Conservation (phyloP, 345 rosid species). For the Moricandia arvensis region DNA sequence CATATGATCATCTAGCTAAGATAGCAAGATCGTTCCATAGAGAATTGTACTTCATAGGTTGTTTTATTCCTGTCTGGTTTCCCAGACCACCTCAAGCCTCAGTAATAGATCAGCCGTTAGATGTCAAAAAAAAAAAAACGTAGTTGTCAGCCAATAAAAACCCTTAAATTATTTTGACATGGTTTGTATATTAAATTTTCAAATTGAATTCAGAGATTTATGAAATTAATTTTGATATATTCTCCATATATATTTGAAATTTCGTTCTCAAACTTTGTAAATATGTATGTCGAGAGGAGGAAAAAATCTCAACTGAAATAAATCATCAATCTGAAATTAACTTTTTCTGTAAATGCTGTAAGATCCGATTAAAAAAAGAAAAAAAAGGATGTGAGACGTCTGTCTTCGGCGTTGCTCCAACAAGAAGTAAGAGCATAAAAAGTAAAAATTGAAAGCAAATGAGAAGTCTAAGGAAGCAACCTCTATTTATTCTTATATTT, state of each 20-base stretch:
- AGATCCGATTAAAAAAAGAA: neutral
- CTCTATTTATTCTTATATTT: slow-evolving; percentile 5
- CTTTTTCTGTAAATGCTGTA: neutral
- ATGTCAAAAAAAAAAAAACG: no score
- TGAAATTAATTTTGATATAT: neutral
- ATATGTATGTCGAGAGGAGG: neutral
- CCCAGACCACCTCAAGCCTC: no score
- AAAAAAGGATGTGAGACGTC: neutral
- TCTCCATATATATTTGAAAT: neutral
- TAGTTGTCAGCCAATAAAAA: no score
- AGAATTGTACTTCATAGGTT: no score
- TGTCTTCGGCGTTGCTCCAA: slow-evolving; percentile 29
- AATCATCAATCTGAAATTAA: neutral
- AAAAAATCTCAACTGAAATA: neutral
- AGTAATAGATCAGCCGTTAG: no score
- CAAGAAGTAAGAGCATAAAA: slow-evolving; percentile 26
- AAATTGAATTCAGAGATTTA: no score
- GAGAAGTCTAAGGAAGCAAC: slow-evolving; percentile 21
- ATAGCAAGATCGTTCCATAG: no score
- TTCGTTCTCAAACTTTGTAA: neutral
- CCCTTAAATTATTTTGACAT: no score
- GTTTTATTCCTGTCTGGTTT: no score
- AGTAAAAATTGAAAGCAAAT: slow-evolving; percentile 10
- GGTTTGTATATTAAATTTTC: no score
- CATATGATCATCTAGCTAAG: no score